Conservation (phyloP, 1,284 basidiomycete species). For the Sphaerobolus stellatus region DNA sequence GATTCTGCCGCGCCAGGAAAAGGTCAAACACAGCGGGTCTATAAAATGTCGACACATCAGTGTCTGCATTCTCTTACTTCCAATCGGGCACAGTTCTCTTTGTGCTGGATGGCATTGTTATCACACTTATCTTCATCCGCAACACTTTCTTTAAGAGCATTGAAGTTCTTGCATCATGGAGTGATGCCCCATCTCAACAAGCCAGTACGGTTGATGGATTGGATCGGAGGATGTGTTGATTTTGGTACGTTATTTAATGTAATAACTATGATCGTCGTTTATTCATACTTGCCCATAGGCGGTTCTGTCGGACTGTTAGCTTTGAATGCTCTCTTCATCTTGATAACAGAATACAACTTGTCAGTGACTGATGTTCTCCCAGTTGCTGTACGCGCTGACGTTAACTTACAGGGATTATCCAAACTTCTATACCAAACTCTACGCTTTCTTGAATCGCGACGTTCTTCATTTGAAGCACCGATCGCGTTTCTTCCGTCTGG, state of each 20-base stretch:
- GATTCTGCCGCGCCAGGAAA: slow-evolving; percentile 34
- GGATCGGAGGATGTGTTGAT: slow-evolving; percentile 88
- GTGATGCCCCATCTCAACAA: slow-evolving; percentile 84
- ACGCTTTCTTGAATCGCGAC: slow-evolving; percentile 82
- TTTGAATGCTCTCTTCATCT: slow-evolving; percentile 86
- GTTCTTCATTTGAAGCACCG: slow-evolving; percentile 91
- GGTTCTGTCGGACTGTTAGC: slow-evolving; percentile 88
- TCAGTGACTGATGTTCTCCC: slow-evolving; percentile 38
- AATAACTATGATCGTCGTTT: not conserved
- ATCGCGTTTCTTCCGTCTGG: slow-evolving; percentile 91
- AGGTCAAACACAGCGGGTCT: slow-evolving; percentile 45
- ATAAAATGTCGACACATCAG: slow-evolving; percentile 70
- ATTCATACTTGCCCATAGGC: slow-evolving; percentile 43
- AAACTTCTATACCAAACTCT: slow-evolving; percentile 92
- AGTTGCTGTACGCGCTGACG: not conserved
- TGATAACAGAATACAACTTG: slow-evolving; percentile 95
- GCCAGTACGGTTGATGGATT: slow-evolving; percentile 88
- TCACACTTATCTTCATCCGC: slow-evolving; percentile 50
- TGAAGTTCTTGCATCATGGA: slow-evolving; percentile 81
- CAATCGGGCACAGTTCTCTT: slow-evolving; percentile 77
- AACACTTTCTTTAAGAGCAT: slow-evolving; percentile 54
- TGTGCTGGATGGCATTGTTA: slow-evolving; percentile 73
- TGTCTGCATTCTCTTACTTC: slow-evolving; percentile 71
- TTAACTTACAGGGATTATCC: slow-evolving; percentile 80
- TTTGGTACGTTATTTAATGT: slow-evolving; percentile 49